Conservation (phyloP, 2,329 filamentous ascomycete species). For the Macrophomina pseudophaseolina region DNA sequence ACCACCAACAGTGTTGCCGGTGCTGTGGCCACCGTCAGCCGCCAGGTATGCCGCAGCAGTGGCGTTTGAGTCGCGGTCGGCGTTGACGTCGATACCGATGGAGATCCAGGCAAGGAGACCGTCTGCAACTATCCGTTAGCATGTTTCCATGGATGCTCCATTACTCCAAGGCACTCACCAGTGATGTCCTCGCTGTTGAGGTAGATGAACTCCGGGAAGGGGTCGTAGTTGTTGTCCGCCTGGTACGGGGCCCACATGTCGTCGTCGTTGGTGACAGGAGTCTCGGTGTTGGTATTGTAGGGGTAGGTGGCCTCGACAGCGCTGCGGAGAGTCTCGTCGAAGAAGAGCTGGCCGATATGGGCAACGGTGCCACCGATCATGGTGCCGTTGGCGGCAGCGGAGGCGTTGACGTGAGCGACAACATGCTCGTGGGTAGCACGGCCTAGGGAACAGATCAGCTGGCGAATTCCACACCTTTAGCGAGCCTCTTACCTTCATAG, state of each 20-base stretch:
- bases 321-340: slow-evolving; percentile 63
- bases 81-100: slow-evolving; percentile 23
- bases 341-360: slow-evolving; percentile 70
- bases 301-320: slow-evolving; percentile 55
- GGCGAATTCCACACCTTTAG: no score
- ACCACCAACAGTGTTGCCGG: slow-evolving; percentile 23
- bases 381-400: slow-evolving; percentile 56
- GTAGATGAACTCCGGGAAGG: slow-evolving; percentile 62
- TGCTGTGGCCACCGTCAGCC: slow-evolving; percentile 24
- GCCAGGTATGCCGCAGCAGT: slow-evolving; percentile 24
- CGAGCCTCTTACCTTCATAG: slow-evolving; percentile 28
- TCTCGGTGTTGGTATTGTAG: slow-evolving; percentile 50
- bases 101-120: slow-evolving; percentile 42
- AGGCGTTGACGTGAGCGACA: slow-evolving; percentile 45
- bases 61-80: slow-evolving; percentile 13
- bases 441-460: no score
- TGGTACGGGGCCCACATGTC: slow-evolving; percentile 37
- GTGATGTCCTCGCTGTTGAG: slow-evolving; percentile 39
- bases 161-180: slow-evolving; percentile 28
- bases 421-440: slow-evolving; percentile 48
- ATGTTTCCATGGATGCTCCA: slow-evolving; percentile 38
- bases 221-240: slow-evolving; percentile 46
- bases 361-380: slow-evolving; percentile 55
- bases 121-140: slow-evolving; percentile 26
- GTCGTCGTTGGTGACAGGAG: slow-evolving; percentile 53